A percentile compares a stretch with the other conserved stretches of the same genome.
Conservation (phyloP, 108 stramenopile species). For the Bacterosira constricta region DNA sequence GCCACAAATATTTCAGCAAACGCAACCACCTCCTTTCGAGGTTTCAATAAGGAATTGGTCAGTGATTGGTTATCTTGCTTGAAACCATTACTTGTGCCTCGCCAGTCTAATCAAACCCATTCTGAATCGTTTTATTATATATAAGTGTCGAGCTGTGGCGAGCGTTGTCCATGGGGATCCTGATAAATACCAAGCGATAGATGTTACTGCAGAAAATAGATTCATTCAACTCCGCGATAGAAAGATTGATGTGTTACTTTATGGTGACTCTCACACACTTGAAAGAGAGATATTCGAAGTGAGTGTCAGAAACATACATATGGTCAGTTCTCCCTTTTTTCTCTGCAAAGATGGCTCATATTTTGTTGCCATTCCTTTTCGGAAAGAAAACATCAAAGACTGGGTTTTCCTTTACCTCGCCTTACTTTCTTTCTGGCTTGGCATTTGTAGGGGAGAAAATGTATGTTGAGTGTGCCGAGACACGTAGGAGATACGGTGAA, state of each 20-base stretch:
- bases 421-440: too few relatives aligned
- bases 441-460: background rate
- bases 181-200: background rate
- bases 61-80: too few relatives aligned
- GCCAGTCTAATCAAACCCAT: too few relatives aligned
- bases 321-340: background rate
- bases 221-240: background rate
- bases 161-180: background rate
- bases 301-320: too few relatives aligned
- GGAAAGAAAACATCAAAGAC: too few relatives aligned
- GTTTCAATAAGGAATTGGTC: too few relatives aligned
- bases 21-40: too few relatives aligned
- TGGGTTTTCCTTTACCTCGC: too few relatives aligned
- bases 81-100: too few relatives aligned
- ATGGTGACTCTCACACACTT: conserved; percentile 4
- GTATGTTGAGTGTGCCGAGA: background rate
- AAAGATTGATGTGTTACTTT: background rate
- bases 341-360: background rate
- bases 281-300: conserved; percentile 11
- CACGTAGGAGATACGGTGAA: too few relatives aligned
- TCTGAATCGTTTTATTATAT: too few relatives aligned
- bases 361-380: background rate
- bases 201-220: background rate
- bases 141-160: conserved; percentile 16
- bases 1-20: too few relatives aligned